A percentile compares a stretch with the other conserved stretches of the same genome.
Evolutionary conservation across 2,329 filamentous ascomycete genomes (phyloP).

Genomic region (Penicillium sp.): DNA sequence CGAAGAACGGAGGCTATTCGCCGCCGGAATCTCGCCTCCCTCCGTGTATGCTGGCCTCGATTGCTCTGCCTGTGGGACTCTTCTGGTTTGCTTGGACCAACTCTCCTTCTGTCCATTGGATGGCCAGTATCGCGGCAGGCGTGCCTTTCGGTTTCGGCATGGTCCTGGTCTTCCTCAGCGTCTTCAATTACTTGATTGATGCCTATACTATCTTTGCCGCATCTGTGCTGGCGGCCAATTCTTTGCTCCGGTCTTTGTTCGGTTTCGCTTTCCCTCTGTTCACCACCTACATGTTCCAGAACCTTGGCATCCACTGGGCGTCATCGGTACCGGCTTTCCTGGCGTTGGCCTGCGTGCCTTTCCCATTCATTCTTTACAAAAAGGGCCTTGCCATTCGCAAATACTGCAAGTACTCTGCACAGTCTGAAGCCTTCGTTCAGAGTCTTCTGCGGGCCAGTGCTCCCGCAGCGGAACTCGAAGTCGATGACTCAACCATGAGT

Average conservation of each 20-base stretch:
- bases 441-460: constrained; percentile 8
- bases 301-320: constrained; percentile 29
- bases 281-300: constrained; percentile 27
- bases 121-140: constrained; percentile 36
- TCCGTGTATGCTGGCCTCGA: constrained; percentile 48
- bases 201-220: constrained; percentile 28
- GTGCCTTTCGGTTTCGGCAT: constrained; percentile 31
- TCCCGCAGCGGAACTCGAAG: not conserved
- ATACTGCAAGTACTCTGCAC: constrained; percentile 42
- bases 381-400: constrained; percentile 41
- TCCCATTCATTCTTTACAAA: constrained; percentile 30
- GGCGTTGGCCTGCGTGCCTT: constrained; percentile 25
- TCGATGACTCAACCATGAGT: not conserved
- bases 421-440: constrained; percentile 30
- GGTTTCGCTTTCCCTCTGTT: constrained; percentile 44
- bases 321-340: constrained; percentile 26
- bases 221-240: constrained; percentile 26
- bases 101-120: constrained; percentile 42
- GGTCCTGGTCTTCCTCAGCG: constrained; percentile 25
- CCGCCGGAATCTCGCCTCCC: constrained; percentile 59
- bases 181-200: constrained; percentile 29
- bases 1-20: constrained; percentile 54
- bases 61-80: constrained; percentile 55
- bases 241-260: constrained; percentile 46
- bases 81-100: constrained; percentile 64